Evolutionary conservation across 192 early-diverging fungal genomes (phyloP).

Genomic region (Haplosporangium gracile): DNA sequence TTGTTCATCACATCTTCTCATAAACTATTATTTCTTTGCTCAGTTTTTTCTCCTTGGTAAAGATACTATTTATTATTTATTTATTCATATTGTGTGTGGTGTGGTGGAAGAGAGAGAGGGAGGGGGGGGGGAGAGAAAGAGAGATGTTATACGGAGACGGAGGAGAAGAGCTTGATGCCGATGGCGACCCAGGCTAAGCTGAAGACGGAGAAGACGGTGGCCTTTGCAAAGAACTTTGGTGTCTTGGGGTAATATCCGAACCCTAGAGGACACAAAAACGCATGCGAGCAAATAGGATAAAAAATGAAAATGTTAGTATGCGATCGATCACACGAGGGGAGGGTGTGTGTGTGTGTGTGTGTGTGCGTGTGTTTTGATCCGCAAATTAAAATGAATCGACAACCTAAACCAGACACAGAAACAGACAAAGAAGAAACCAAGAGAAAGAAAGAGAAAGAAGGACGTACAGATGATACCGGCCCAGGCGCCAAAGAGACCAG

Average conservation of each 20-base stretch:
- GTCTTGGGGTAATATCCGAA: conserved; percentile 32
- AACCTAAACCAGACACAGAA: not conserved
- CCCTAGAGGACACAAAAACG: conserved; percentile 3
- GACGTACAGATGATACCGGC: conserved; percentile 40
- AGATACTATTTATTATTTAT: not conserved
- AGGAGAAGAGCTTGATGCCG: conserved; percentile 9
- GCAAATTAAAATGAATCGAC: not conserved
- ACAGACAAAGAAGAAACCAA: not conserved
- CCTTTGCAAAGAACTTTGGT: conserved; percentile 38
- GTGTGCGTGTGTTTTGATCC: not conserved
- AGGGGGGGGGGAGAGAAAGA: no score
- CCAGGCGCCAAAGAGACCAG: conserved; percentile 50
- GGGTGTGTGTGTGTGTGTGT: not conserved
- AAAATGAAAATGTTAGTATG: not conserved
- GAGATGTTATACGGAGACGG: not conserved
- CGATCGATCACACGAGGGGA: not conserved
- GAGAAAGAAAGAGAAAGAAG: no score
- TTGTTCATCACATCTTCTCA: not conserved
- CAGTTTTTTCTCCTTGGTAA: not conserved
- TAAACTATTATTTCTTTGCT: not conserved
- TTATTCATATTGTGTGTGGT: not conserved
- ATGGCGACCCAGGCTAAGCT: conserved; percentile 43
- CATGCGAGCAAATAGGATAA: not conserved
- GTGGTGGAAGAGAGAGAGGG: no score
- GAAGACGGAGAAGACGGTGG: conserved; percentile 20